Base-by-base conservation (phyloP, 345 rosid species). In the Boechera divaricarpa region DNA sequence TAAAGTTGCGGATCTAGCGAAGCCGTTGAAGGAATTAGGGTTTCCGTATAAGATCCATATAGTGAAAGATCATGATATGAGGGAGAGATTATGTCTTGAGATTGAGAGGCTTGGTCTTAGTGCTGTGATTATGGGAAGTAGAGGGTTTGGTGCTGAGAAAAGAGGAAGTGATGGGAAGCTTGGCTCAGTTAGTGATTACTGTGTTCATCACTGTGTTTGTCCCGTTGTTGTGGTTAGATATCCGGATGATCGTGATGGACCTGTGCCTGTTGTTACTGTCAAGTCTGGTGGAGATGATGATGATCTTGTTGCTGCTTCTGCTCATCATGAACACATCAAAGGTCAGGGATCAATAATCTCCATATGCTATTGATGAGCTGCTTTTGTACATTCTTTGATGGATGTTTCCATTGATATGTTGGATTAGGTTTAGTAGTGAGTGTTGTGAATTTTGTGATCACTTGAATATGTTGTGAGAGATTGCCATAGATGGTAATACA, bases 1-100 rank as follows among this genome's bases (percentile, higher is more conserved):
- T 5, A 92, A 86, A 36, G 88, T 85, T 13, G 82, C 85, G 64
- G 86, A 81, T 60, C 81, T 94, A 11, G 93, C 97, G 11, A 84
- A 82, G 64, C 97, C 97, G 8, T 84, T 94, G 70, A 86, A 86
- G 63, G 93, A 86, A 71, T 89, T 79, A 16, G 83, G 79, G 68
- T 79, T 91, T 28, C 91, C 96, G 28, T 87, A 82, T 76, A 91
- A 86, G 84, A 84, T 87, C 80, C 92, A 88, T 75, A 83, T 91
- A 54, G 97, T 94, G 71, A 91, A 87, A 83, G 98, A 94, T 68
- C 90, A 82, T 41, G 98, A 91, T 70, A 80, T 94, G 96, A 91
- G 91, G 83, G 97, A 94, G 79, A 79, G 98, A 73, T 72, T 94
- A 35, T 94, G 97, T 56, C 77, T 91, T 80, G 98, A 91, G 85